phyloP scores from a whole-genome alignment of 2,329 filamentous ascomycete genomes.

The Massarina eburnea region DNA sequence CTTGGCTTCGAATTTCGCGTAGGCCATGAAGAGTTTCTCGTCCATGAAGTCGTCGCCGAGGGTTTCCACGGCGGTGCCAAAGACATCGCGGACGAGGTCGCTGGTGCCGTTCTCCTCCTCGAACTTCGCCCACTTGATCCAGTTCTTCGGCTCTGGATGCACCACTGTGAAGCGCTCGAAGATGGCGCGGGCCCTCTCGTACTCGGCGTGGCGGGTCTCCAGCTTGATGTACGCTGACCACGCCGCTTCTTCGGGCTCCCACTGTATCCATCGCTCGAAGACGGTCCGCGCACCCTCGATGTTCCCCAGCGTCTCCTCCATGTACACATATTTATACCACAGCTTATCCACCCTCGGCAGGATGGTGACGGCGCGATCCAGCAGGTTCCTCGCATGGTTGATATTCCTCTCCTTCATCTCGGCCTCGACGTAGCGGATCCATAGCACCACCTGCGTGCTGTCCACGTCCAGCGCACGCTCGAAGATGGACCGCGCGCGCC shows the following conservation, averaged over 20 bases:
- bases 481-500: slow-evolving; percentile 87
- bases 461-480: slow-evolving; percentile 93
- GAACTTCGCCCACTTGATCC: slow-evolving; percentile 98
- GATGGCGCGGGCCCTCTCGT: slow-evolving; percentile 83
- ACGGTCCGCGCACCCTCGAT: slow-evolving; percentile 89
- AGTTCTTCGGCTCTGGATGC: slow-evolving; percentile 91
- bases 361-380: slow-evolving; percentile 92
- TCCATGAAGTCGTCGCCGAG: slow-evolving; percentile 95
- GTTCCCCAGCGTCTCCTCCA: slow-evolving; percentile 97
- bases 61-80: slow-evolving; percentile 82
- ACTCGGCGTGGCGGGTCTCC: slow-evolving; percentile 93
- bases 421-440: slow-evolving; percentile 91
- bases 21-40: slow-evolving; percentile 92
- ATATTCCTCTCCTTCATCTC: slow-evolving; percentile 82
- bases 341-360: slow-evolving; percentile 91
- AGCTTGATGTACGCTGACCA: slow-evolving; percentile 97
- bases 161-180: slow-evolving; percentile 89
- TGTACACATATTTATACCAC: slow-evolving; percentile 99
- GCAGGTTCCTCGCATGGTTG: slow-evolving; percentile 91
- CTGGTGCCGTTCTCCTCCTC: slow-evolving; percentile 94
- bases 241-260: slow-evolving; percentile 94
- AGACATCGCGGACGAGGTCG: slow-evolving; percentile 89
- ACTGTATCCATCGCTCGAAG: slow-evolving; percentile 97
- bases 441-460: slow-evolving; percentile 80
- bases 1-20: slow-evolving; percentile 92